Evolutionary conservation across 2,329 filamentous ascomycete genomes (phyloP).

Genomic region (Tothia fuscella): DNA sequence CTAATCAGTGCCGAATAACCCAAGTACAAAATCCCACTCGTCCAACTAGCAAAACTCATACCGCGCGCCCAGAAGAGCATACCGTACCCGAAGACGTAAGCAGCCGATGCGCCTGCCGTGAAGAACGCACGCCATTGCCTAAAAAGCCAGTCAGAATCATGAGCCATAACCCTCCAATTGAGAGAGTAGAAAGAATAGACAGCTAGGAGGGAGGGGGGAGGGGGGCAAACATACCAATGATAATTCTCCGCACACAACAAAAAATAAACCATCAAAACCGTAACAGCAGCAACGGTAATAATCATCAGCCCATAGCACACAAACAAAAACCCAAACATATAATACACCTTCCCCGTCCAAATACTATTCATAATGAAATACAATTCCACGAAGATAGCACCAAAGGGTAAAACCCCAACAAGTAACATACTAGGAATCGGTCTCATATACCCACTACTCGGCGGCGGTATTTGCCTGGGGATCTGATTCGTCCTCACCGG

Average conservation of each 20-base stretch:
- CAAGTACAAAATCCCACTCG: constrained; percentile 81
- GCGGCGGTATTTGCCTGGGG: constrained; percentile 86
- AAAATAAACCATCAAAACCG: constrained; percentile 92
- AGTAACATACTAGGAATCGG: constrained; percentile 83
- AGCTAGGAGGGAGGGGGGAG: background rate
- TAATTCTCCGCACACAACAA: constrained; percentile 93
- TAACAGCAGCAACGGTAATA: constrained; percentile 83
- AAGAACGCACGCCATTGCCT: constrained; percentile 95
- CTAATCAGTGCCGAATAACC: constrained; percentile 86
- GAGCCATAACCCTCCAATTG: background rate
- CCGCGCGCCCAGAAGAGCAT: constrained; percentile 85
- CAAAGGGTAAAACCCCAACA: constrained; percentile 86
- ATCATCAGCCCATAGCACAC: constrained; percentile 97
- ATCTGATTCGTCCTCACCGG: constrained; percentile 97
- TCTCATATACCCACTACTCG: constrained; percentile 67
- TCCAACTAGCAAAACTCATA: constrained; percentile 71
- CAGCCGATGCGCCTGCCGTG: constrained; percentile 78
- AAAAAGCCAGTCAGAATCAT: background rate
- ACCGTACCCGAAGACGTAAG: constrained; percentile 86
- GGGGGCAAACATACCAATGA: constrained; percentile 57
- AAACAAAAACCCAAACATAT: constrained; percentile 99
- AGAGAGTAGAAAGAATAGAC: no score
- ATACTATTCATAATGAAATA: constrained; percentile 99
- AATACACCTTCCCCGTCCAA: constrained; percentile 98
- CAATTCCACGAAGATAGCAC: constrained; percentile 93